Evolutionary conservation across 208 protist species (phyloP), one percentile per base, ranked within the genome.

Genomic region (Wallacemonas sp.): DNA sequence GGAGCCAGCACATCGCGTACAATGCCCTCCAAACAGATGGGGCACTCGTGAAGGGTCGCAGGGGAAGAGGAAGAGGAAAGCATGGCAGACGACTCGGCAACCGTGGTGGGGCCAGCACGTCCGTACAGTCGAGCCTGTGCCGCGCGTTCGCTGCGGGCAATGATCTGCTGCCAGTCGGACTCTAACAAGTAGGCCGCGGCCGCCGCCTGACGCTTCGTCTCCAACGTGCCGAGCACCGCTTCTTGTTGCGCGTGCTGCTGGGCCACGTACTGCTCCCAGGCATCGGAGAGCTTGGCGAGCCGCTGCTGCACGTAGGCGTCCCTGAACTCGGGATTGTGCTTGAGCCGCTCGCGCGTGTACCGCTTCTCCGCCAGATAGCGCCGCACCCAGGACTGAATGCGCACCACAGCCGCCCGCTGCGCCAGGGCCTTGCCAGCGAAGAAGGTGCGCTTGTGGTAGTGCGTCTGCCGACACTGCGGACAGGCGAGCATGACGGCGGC

Each of bases 401-500:
- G 82, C 18, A 94, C 79, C 38, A 93, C 76, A 1, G 87, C 87
- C 0, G 80, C 81, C n/a, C 84, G 87, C 74, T 96, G 84, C 33
- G 80, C 81, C 65, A 92, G 71, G 1, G 86, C 91, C 55, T 88
- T 90, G 16, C 91, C 86, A 11, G 82, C 79, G 65, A 82, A 96
- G 67, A 84, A 96, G 22, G 77, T 70, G 10, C 86, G 79, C 67
- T 96, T 96, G 75, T 91, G 76, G 71, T 94, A 96, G 63, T 86
- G 80, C 44, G 78, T 80, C 26, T 69, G 76, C 29, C 91, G 85
- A 48, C 91, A 96, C n/a, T 89, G 77, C 1, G 91, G 91, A 41
- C 91, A 96, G 18, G 80, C 79, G 10, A 93, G 73, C 0, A 57
- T 61, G 2, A 79, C 36, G 28, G 48, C 72, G 11, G 57, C 72